Conservation (phyloP, 1,284 basidiomycete species). For the Heterobasidion annosum region DNA sequence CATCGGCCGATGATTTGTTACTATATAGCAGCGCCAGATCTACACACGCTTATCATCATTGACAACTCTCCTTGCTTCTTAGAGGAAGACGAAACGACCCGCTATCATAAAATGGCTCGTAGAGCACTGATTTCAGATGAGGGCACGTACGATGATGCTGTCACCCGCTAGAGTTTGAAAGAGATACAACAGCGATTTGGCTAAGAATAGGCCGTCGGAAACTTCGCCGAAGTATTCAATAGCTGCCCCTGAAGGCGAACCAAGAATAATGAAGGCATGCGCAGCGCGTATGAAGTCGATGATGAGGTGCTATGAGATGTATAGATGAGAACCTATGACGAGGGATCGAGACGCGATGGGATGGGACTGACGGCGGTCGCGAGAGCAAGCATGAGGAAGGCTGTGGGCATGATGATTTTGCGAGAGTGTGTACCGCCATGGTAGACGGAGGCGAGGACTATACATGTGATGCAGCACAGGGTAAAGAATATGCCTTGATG, state of each 20-base stretch:
- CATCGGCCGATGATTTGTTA: not conserved
- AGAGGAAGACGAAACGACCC: not conserved
- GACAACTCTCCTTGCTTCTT: not conserved
- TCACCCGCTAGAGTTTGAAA: not conserved
- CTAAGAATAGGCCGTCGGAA: not conserved
- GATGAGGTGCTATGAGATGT: not conserved
- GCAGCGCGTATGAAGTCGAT: not conserved
- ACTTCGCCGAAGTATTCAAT: not conserved
- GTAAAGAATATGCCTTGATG: not conserved
- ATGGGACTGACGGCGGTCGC: conserved; percentile 1
- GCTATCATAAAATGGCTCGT: too few species aligned
- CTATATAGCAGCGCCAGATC: conserved; percentile 1
- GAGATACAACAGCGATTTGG: not conserved
- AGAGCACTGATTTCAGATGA: too few species aligned
- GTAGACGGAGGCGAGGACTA: not conserved
- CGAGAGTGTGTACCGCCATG: not conserved
- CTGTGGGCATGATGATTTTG: not conserved
- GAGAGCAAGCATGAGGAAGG: conserved; percentile 5
- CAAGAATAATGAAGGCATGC: not conserved
- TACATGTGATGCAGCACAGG: not conserved
- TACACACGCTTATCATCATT: not conserved
- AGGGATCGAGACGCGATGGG: not conserved
- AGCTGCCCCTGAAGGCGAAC: not conserved
- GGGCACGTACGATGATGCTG: not conserved
- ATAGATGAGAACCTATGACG: too few species aligned